These are phyloP conservation scores for Pseudocercospora musae DNA, from an alignment of 2,329 filamentous ascomycete genomes.

Conservation along the genomic window DNA sequence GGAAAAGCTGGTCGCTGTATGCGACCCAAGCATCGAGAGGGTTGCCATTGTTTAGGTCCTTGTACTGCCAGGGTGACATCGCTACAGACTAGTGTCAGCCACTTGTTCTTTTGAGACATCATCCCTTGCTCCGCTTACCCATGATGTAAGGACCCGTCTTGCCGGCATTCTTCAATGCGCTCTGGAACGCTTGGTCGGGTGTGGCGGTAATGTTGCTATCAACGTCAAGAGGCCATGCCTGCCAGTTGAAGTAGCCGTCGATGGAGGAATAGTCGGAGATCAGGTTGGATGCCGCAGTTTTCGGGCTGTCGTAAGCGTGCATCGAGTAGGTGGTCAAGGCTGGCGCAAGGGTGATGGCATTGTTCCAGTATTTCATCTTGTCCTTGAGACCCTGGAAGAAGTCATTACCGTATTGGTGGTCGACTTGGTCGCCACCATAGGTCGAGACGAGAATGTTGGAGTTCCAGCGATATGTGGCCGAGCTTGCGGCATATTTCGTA, in stretches of 20 bases:
- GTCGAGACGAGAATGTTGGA: constrained; percentile 38
- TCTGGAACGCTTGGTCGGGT: constrained; percentile 37
- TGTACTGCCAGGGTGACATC: constrained; percentile 42
- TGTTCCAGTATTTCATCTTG: constrained; percentile 30
- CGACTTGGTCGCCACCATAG: constrained; percentile 35
- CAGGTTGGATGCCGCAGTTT: constrained; percentile 26
- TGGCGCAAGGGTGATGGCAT: constrained; percentile 36
- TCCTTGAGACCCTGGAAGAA: constrained; percentile 38
- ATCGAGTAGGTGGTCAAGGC: constrained; percentile 36
- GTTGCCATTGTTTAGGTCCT: constrained; percentile 38
- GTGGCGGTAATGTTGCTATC: constrained; percentile 33
- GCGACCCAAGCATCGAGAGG: constrained; percentile 36
- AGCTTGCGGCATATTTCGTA: constrained; percentile 32
- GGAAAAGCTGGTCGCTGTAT: constrained; percentile 39
- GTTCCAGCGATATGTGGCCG: constrained; percentile 38
- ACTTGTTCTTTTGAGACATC: constrained; percentile 21
- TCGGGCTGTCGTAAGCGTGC: constrained; percentile 29
- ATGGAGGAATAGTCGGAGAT: constrained; percentile 35
- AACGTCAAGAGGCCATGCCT: constrained; percentile 38
- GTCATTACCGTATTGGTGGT: constrained; percentile 34
- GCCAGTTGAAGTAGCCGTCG: constrained; percentile 41
- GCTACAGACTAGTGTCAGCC: constrained; percentile 29
- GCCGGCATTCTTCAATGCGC: constrained; percentile 33
- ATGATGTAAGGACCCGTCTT: constrained; percentile 40
- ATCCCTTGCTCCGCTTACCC: constrained; percentile 32